Evolutionary conservation across 495 filamentous ascomycete species (phyloP), one percentile per base, ranked within the genome.

Genomic region (Xylaria bambusicola): DNA sequence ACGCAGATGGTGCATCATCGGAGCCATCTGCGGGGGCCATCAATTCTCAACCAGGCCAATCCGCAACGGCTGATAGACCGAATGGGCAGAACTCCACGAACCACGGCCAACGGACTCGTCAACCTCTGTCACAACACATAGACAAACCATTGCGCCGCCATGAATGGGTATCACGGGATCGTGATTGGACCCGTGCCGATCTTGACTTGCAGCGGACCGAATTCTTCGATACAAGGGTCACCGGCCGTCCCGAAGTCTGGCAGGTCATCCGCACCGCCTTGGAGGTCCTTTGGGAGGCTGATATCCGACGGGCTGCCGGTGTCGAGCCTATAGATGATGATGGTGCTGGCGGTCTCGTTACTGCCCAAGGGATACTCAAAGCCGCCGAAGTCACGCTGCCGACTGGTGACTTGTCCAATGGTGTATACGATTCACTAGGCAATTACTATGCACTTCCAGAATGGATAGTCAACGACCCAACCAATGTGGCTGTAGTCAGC

Each of bases 161-260:
- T 60, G 68, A 76, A 59, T 84, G 82, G 82, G 69, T 66, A 10
- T 74, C 79, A 53, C 68, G 70, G 12, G 71, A 74, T 61, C 68
- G 74, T 7, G 49, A 58, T 0, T 84, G 81, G 81, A 80, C 80
- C 0, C 73, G 71, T 0, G 47, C 65, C 13, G 63, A 75, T 5
- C 49, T 84, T 12, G 71, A 76, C 23, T 71, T 70, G 20, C 79
- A 84, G 61, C 72, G 82, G 35, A 69, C 71, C 23, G 90, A 90
- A 57, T 94, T 92, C 74, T 94, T 91, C 62, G 88, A 92, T 54
- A 98, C 93, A 2, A 76, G 90, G 31, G 89, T 94, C 3, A 87
- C 87, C 5, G 91, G 92, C 9, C 80, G 84, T 6, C 60, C 80
- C 13, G 90, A 96, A 64, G 78, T 93, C 40, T 98, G 93, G 93